phyloP scores from a whole-genome alignment of 2,329 filamentous ascomycete genomes.

The Dendrostoma leiphaemia region DNA sequence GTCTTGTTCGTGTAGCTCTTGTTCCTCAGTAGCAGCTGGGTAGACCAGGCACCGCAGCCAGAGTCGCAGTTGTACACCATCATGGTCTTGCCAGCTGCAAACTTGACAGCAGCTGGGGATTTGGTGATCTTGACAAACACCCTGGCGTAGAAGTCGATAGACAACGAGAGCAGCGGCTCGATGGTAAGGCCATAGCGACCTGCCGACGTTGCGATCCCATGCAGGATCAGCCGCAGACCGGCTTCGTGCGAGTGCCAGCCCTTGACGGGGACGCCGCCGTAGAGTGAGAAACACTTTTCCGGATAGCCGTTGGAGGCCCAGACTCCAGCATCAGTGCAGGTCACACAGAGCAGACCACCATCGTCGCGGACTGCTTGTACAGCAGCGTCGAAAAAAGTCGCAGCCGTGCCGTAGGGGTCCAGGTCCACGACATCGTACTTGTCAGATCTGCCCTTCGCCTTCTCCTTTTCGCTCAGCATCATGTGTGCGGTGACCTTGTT shows the following conservation, averaged over 20 bases:
- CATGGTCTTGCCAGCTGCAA: constrained; percentile 89
- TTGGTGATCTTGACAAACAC: constrained; percentile 81
- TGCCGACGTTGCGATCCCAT: constrained; percentile 76
- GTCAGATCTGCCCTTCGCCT: constrained; percentile 36
- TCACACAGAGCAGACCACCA: constrained; percentile 88
- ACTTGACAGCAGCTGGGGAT: constrained; percentile 84
- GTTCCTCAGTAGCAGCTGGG: constrained; percentile 73
- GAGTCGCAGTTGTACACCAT: constrained; percentile 85
- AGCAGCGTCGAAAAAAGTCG: constrained; percentile 87
- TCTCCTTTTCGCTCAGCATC: constrained; percentile 35
- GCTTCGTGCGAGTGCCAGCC: constrained; percentile 85
- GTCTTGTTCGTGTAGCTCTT: constrained; percentile 68
- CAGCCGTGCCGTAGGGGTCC: constrained; percentile 92
- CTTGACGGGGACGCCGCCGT: constrained; percentile 85
- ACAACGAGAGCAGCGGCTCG: constrained; percentile 87
- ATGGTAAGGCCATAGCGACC: constrained; percentile 84
- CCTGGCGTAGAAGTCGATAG: constrained; percentile 92
- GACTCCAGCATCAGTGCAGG: constrained; percentile 92
- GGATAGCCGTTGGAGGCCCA: constrained; percentile 93
- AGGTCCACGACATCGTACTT: constrained; percentile 94
- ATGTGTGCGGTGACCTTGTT: constrained; percentile 57
- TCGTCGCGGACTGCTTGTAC: constrained; percentile 80
- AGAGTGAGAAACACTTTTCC: constrained; percentile 92
- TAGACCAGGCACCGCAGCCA: constrained; percentile 90
- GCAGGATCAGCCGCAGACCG: constrained; percentile 80